Conservation (phyloP, 192 early-diverging fungal species). For the Backusella luteola region DNA sequence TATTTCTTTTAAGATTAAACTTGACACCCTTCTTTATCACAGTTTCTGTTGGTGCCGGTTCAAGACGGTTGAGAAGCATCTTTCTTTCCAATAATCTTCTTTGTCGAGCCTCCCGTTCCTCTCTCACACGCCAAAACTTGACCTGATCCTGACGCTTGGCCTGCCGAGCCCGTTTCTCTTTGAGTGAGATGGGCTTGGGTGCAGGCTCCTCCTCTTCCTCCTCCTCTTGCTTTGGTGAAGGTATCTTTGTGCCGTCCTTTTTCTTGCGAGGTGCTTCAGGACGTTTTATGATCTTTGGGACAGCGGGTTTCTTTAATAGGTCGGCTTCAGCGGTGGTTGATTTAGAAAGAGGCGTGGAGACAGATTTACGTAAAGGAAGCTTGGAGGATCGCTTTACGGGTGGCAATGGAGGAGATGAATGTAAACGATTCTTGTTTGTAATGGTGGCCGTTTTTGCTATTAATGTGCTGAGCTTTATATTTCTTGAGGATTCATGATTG, state of each 20-base stretch:
- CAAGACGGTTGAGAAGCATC: background rate
- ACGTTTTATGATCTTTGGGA: background rate
- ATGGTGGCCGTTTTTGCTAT: background rate
- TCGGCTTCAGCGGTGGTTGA: too few species aligned
- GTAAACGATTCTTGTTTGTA: background rate
- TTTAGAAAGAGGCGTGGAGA: background rate
- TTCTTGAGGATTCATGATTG: background rate
- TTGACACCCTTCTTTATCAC: constrained; percentile 20
- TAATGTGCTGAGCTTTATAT: background rate
- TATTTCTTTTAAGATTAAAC: constrained; percentile 31
- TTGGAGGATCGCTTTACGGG: background rate
- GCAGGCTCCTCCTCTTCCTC: constrained; percentile 17
- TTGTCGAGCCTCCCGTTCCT: constrained; percentile 34
- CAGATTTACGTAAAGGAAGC: background rate
- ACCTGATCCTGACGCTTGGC: constrained; percentile 31
- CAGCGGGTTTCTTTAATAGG: background rate
- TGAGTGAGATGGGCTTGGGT: constrained; percentile 17
- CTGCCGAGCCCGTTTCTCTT: constrained; percentile 31
- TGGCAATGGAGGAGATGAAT: background rate
- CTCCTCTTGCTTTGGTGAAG: background rate
- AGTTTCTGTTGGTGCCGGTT: background rate
- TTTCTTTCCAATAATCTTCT: constrained; percentile 10
- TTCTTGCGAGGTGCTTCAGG: background rate
- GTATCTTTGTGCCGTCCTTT: constrained; percentile 1
- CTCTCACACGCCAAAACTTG: constrained; percentile 34